Conservation (phyloP, 2,329 filamentous ascomycete genomes). For the Nothophoma quercina region DNA sequence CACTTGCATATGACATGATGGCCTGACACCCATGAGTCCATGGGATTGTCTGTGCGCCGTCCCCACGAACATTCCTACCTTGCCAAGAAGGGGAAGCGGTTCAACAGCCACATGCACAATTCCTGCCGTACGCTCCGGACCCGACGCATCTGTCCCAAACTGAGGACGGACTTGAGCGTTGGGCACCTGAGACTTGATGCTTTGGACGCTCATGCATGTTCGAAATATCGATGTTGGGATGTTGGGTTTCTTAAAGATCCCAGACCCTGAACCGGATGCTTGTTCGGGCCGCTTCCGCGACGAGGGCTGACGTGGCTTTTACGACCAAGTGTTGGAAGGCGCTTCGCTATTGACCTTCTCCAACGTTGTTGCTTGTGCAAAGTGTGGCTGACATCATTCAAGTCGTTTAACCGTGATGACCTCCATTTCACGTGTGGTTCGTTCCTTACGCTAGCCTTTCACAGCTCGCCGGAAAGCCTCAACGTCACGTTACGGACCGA, state of each 20-base stretch:
- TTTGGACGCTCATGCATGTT: conserved; percentile 1
- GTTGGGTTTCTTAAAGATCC: neutral
- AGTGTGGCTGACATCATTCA: neutral
- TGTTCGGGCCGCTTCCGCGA: conserved; percentile 16
- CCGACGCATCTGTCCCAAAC: neutral
- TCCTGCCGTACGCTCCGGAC: neutral
- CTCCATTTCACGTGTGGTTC: neutral
- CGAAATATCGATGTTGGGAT: neutral
- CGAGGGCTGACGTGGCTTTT: conserved; percentile 14
- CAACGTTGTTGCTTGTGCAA: neutral
- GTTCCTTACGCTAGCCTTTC: neutral
- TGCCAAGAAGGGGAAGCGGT: conserved; percentile 22
- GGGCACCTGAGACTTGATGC: neutral
- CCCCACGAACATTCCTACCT: neutral
- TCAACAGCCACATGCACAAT: conserved; percentile 1
- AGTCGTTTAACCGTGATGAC: neutral
- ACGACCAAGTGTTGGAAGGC: neutral
- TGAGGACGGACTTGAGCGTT: neutral
- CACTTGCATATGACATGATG: conserved; percentile 9
- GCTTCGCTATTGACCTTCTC: neutral
- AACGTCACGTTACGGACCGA: conserved; percentile 9
- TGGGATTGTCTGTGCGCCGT: conserved; percentile 3
- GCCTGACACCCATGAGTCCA: conserved; percentile 4
- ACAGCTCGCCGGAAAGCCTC: neutral
- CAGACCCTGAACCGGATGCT: conserved; percentile 3